Base-by-base conservation (phyloP, 148 eudicot species). In the Drosera capensis region DNA sequence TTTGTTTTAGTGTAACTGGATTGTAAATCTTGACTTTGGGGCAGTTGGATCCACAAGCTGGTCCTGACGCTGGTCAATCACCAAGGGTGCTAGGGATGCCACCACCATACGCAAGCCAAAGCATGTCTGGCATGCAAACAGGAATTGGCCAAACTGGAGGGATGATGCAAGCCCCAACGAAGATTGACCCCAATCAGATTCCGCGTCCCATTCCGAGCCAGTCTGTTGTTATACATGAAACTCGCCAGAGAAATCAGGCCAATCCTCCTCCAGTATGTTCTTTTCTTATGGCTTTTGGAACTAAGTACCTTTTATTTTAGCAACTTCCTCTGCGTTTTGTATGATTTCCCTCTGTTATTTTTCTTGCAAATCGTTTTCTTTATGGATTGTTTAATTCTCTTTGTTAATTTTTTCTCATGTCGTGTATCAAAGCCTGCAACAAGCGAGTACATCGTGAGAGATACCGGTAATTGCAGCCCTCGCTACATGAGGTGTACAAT, bases 381-480 rank as follows among this genome's bases (percentile, higher is more conserved):
- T 22, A 23, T 45, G 7, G 23, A 20, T 35, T 38, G 25, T 16
- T 23, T 23, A 15, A 23, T 43, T 42, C 25, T 48, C 34, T 30
- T 36, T 23, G 1, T 42, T 48, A 1, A 23, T 21, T 24, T 2
- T 45, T 54, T n/a, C 28, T n/a, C 22, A 36, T 25, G 24, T 18
- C 21, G 29, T 28, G 31, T 19, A 28, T 60, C 49, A 49, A 63
- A 88, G 96, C 78, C 96, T 60, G 96, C 96, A 35, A 80, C 96
- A 23, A 69, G 80, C 65, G 82, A 83, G 53, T 83, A 72, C 54
- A 72, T 88, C 57, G 96, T 77, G 43, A 77, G 65, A 65, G 96
- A 88, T 62, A 83, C 94, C 45, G 96, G 96, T 49, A 88, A 88
- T 55, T 77, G 94, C 80, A 83, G 94, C 57, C 96, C 96, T 17